These are phyloP conservation scores for Cercophora sp. DNA, from an alignment of 495 filamentous ascomycete genomes.

Conservation along the genomic window DNA sequence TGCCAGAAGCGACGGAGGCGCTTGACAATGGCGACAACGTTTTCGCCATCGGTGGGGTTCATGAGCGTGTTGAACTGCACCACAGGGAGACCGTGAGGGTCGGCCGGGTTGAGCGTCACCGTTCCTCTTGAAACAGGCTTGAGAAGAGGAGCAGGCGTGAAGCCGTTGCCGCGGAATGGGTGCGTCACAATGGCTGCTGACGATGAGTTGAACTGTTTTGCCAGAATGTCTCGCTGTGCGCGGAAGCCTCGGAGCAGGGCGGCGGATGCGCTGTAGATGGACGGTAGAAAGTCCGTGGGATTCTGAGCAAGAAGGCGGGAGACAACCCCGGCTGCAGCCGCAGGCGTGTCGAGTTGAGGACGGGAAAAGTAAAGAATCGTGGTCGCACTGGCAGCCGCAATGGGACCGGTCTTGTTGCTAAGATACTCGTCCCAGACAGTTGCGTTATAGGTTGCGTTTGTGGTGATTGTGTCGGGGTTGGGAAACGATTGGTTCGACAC, in stretches of 20 bases:
- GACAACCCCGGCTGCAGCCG: slow-evolving; percentile 5
- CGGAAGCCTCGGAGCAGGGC: slow-evolving; percentile 16
- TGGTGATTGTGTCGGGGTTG: slow-evolving; percentile 24
- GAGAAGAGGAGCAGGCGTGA: slow-evolving; percentile 15
- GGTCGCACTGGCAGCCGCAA: slow-evolving; percentile 17
- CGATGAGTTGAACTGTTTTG: slow-evolving; percentile 3
- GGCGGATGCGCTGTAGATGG: slow-evolving; percentile 12
- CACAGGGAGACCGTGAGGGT: slow-evolving; percentile 24
- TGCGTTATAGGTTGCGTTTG: slow-evolving; percentile 24
- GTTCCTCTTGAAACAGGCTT: slow-evolving; percentile 41
- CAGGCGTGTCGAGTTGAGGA: slow-evolving; percentile 8
- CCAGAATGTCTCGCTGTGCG: slow-evolving; percentile 20
- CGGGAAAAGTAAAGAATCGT: slow-evolving; percentile 16
- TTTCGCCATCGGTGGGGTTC: slow-evolving; percentile 31
- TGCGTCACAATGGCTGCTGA: slow-evolving; percentile 5
- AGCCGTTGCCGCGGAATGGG: slow-evolving; percentile 25
- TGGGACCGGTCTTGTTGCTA: slow-evolving; percentile 23
- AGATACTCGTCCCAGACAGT: slow-evolving; percentile 25
- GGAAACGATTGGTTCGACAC: slow-evolving; percentile 24
- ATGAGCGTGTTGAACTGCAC: slow-evolving; percentile 31
- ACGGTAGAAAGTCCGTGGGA: slow-evolving; percentile 12
- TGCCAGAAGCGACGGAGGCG: slow-evolving; percentile 40
- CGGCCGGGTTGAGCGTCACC: slow-evolving; percentile 29
- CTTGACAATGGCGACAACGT: slow-evolving; percentile 45
- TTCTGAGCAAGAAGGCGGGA: slow-evolving; percentile 14